Percentiles rank a stretch among this genome's conserved stretches.
These are phyloP conservation scores for Penicillium roqueforti DNA, from an alignment of 495 filamentous ascomycete species.

Conservation along the genomic window DNA sequence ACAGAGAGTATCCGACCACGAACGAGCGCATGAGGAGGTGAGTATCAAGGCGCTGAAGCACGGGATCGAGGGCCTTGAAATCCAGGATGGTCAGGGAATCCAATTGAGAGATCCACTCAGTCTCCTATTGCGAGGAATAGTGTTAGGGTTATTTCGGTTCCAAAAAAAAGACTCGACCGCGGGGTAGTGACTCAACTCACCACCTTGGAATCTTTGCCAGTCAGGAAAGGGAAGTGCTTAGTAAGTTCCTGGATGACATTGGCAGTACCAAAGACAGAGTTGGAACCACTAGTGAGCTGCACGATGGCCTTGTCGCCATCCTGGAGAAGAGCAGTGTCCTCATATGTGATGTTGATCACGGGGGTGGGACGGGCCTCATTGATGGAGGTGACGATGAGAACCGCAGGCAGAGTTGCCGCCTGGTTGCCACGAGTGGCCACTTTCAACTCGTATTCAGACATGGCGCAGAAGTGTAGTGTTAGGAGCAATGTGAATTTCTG, in stretches of 20 bases:
- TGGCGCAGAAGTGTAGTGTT: conserved; percentile 15
- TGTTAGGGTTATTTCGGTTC: conserved; percentile 4
- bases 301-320: conserved; percentile 42
- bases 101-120: conserved; percentile 55
- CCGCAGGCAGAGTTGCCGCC: conserved; percentile 44
- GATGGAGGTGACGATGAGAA: conserved; percentile 48
- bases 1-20: conserved; percentile 75
- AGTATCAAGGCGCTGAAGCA: conserved; percentile 72
- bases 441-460: conserved; percentile 43
- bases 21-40: conserved; percentile 84
- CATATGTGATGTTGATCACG: conserved; percentile 44
- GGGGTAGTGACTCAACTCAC: conserved; percentile 28
- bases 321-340: conserved; percentile 44
- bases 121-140: conserved; percentile 32
- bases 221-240: conserved; percentile 39
- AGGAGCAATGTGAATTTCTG: conserved; percentile 12
- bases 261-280: conserved; percentile 34
- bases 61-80: conserved; percentile 75
- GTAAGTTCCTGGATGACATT: conserved; percentile 39
- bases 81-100: conserved; percentile 55
- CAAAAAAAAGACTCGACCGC: background rate
- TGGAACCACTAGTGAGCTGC: conserved; percentile 33
- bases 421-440: conserved; percentile 62
- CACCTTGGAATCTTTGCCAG: conserved; percentile 43
- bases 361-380: conserved; percentile 44